Evolutionary conservation across 768 basidiomycete species (phyloP).

Genomic region (Tricholoma sp.): DNA sequence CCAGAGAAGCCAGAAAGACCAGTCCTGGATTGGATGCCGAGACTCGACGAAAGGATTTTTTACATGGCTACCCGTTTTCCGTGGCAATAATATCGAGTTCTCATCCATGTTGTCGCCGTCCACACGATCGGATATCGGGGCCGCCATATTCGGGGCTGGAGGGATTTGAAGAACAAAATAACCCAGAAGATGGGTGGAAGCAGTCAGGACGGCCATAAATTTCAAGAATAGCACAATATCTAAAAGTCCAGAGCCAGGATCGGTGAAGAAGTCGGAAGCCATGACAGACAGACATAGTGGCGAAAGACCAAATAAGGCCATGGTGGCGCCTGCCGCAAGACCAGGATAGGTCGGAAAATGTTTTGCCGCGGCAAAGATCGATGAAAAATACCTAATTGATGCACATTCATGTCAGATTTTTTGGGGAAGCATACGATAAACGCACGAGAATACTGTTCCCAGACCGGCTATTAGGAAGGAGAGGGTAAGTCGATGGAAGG

Average conservation of each 20-base stretch:
- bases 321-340: constrained; percentile 58
- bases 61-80: not conserved
- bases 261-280: constrained; percentile 58
- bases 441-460: constrained; percentile 71
- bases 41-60: constrained; percentile 2
- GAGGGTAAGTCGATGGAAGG: constrained; percentile 48
- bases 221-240: constrained; percentile 43
- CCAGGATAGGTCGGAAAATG: constrained; percentile 63
- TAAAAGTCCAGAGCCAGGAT: constrained; percentile 35
- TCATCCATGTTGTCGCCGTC: constrained; percentile 17
- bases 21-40: constrained; percentile 45
- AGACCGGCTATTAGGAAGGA: constrained; percentile 62
- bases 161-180: constrained; percentile 35
- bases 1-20: constrained; percentile 60
- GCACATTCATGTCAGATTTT: not conserved
- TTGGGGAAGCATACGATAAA: constrained; percentile 7
- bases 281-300: constrained; percentile 67
- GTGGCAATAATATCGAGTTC: constrained; percentile 26
- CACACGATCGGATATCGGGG: not conserved
- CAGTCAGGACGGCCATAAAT: constrained; percentile 54
- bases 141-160: not conserved
- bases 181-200: constrained; percentile 49
- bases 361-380: constrained; percentile 70
- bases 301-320: constrained; percentile 78
- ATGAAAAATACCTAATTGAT: constrained; percentile 54